A percentile compares a stretch with the other conserved stretches of the same genome.
Evolutionary conservation across 164 flowering plant species (phyloP).

Genomic region (Houttuynia cordata): DNA sequence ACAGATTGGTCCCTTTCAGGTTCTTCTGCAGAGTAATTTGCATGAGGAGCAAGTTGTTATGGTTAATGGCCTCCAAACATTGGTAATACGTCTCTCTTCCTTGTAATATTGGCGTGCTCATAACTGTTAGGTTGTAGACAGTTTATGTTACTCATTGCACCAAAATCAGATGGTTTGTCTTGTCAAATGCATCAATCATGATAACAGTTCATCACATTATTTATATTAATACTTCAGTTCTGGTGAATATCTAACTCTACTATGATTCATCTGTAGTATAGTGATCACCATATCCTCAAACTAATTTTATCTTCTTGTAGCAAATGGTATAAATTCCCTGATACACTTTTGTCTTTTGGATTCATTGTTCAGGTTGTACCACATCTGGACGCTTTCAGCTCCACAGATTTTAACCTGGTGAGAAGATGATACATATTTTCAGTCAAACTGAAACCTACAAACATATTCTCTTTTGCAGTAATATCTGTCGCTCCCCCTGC

Average conservation of each 20-base stretch:
- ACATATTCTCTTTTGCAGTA: not conserved
- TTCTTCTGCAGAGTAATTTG: conserved; percentile 34
- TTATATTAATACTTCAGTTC: too few relatives aligned
- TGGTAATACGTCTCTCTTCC: conserved; percentile 34
- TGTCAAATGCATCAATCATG: too few relatives aligned
- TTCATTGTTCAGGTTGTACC: conserved; percentile 47
- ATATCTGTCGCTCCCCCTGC: too few relatives aligned
- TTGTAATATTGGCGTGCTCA: too few relatives aligned
- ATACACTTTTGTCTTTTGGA: not conserved
- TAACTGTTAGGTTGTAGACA: not conserved
- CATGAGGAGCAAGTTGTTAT: conserved; percentile 51
- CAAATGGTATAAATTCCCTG: too few relatives aligned
- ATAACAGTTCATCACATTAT: too few relatives aligned
- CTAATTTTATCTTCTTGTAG: too few relatives aligned
- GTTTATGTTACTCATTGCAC: too few relatives aligned
- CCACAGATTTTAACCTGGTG: conserved; percentile 68
- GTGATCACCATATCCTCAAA: too few relatives aligned
- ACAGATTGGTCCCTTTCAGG: conserved; percentile 74
- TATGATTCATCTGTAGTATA: too few relatives aligned
- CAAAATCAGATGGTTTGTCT: too few relatives aligned
- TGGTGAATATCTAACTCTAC: too few relatives aligned
- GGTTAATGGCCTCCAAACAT: conserved; percentile 67
- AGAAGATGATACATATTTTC: conserved; percentile 7
- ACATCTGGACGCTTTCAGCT: conserved; percentile 44
- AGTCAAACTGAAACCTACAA: not conserved